Base-by-base conservation (phyloP, 345 rosid genomes). In the Tarenaya hassleriana region DNA sequence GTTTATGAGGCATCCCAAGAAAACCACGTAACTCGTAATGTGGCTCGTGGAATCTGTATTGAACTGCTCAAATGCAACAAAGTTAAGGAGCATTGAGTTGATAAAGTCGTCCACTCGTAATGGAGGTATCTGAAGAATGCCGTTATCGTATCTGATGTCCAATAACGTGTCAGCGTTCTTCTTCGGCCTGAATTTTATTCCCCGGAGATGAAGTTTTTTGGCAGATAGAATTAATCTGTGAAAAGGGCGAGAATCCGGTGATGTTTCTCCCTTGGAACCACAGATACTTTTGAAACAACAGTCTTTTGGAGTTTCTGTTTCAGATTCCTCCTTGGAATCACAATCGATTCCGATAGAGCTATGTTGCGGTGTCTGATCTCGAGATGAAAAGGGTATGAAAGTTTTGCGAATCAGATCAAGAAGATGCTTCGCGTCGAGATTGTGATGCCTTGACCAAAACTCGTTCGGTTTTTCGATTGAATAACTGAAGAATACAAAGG, bases 1-100 rank as follows among this genome's bases (percentile, higher is more conserved):
- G 56, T 72, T 79, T 47, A 79, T 63, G 9, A 81, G 77, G 54
- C 76, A 72, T 4, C 75, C 75, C 79, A 84, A 66, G 58, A 84
- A 69, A 43, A 69, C 63, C 0, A 70, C 76, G 14, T 79, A 81
- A 18, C 73, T 62, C 0, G 83, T 84, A 51, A 84, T 34, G 63
- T 78, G 65, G 53, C 66, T 72, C 4, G 80, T 47, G 34, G 72
- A 52, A 33, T 74, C 71, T 38, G 54, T 55, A 39, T 75, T 72
- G 17, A 82, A 72, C 41, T 77, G 94, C 50, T 81, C 80, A 19
- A 62, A 77, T 0, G 83, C 80, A 4, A 79, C 75, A 13, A 66
- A 70, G n/a, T 81, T 84, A 14, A 79, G 73, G 46, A 81, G 55
- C 10, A 77, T 7, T 1, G 75, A 48, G 51, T 47, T 80, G 0